Evolutionary conservation across 495 filamentous ascomycete species (phyloP).

Genomic region (Bathelium albidoporum): DNA sequence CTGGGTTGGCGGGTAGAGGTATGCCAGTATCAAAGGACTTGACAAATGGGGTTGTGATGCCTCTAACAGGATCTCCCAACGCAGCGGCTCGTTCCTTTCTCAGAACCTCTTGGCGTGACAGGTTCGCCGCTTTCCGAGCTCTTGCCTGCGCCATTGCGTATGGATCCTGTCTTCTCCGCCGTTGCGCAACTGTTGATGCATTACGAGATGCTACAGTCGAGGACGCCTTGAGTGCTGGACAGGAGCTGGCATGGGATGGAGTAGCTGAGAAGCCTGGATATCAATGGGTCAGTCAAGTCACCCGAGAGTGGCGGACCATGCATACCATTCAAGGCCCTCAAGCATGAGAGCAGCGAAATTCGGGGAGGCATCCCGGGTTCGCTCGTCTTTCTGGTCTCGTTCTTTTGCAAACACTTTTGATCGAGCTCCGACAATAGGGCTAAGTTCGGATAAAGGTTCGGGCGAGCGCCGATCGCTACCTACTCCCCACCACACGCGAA

Average conservation of each 20-base stretch:
- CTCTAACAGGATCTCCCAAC: conserved; percentile 67
- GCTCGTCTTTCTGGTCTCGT: neutral
- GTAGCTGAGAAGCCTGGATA: neutral
- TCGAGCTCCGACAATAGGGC: neutral
- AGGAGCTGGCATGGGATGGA: neutral
- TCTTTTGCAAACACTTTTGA: no score
- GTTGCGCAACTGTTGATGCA: conserved; percentile 21
- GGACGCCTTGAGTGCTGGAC: conserved; percentile 24
- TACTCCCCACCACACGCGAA: neutral
- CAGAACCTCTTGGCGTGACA: conserved; percentile 60
- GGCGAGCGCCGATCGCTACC: no score
- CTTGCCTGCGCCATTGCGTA: conserved; percentile 62
- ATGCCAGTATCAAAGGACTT: conserved; percentile 59
- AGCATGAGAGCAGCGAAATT: conserved; percentile 52
- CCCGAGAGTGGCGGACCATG: neutral
- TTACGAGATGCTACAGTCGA: conserved; percentile 26
- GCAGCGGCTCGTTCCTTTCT: conserved; percentile 46
- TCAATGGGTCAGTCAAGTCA: neutral
- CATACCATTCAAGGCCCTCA: conserved; percentile 52
- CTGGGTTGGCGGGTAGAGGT: conserved; percentile 14
- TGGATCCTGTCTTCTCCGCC: conserved; percentile 47
- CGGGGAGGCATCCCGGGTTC: conserved; percentile 58
- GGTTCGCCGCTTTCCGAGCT: conserved; percentile 69
- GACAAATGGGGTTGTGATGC: conserved; percentile 69
- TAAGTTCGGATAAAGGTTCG: neutral